Evolutionary conservation across 257 asterid genomes (phyloP).

Genomic region (Ballota nigra): DNA sequence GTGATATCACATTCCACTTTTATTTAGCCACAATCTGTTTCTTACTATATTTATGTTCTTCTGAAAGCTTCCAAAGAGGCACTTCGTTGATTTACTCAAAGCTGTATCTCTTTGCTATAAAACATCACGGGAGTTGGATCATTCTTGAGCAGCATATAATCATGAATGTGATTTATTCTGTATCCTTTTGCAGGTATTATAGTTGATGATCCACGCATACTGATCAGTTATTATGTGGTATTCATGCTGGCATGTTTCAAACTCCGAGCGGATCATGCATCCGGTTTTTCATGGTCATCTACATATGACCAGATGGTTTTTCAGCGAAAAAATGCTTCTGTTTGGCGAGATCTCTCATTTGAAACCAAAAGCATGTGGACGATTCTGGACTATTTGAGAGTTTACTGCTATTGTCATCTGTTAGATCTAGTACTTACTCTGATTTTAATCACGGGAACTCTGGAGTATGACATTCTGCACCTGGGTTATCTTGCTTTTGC

Average conservation of each 20-base stretch:
- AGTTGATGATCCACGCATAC: constrained; percentile 94
- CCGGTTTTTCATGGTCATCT: constrained; percentile 72
- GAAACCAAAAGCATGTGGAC: constrained; percentile 99
- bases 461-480: constrained; percentile 95
- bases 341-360: constrained; percentile 95
- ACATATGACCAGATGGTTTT: constrained; percentile 78
- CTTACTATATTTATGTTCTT: background rate
- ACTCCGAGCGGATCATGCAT: constrained; percentile 81
- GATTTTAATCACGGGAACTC: constrained; percentile 87
- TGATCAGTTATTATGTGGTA: constrained; percentile 80
- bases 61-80: constrained; percentile 15
- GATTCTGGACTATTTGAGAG: constrained; percentile 87
- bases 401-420: constrained; percentile 98
- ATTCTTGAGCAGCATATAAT: constrained; percentile 14
- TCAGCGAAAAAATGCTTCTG: constrained; percentile 81
- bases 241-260: constrained; percentile 89
- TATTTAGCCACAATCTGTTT: background rate
- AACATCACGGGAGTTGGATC: background rate
- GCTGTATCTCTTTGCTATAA: background rate
- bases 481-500: constrained; percentile 97
- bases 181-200: constrained; percentile 54
- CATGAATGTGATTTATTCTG: constrained; percentile 6
- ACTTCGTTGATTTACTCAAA: background rate
- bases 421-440: constrained; percentile 93
- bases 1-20: background rate